Evolutionary conservation across 2,329 filamentous ascomycete genomes (phyloP).

Genomic region (Aspergillus fumigatus): DNA sequence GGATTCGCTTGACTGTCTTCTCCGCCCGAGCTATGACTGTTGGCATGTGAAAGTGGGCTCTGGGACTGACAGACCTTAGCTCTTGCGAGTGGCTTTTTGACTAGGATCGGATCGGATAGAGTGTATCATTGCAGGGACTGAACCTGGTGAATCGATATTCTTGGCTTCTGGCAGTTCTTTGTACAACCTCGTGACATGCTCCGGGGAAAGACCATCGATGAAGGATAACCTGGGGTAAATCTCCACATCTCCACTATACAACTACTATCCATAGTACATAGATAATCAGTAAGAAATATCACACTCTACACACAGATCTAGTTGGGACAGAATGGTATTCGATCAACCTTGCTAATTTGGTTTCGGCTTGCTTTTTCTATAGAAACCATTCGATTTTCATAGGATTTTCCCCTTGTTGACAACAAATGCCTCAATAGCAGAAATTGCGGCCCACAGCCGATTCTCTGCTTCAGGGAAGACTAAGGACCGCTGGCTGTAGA

Average conservation of each 20-base stretch:
- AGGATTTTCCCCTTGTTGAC: slow-evolving; percentile 84
- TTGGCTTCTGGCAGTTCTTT: neutral
- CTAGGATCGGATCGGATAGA: neutral
- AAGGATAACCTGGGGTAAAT: neutral
- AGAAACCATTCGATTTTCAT: slow-evolving; percentile 49
- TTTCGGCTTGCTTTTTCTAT: neutral
- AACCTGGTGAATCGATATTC: neutral
- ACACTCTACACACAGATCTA: neutral
- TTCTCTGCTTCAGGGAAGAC: slow-evolving; percentile 96
- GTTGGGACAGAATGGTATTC: neutral
- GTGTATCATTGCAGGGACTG: neutral
- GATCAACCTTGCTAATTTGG: neutral
- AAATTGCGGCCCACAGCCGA: slow-evolving; percentile 84
- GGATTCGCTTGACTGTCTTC: neutral
- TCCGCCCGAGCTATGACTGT: slow-evolving; percentile 2
- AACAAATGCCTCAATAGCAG: slow-evolving; percentile 81
- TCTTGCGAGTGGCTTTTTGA: neutral
- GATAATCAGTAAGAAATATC: neutral
- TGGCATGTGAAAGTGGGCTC: slow-evolving; percentile 21
- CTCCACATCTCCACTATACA: neutral
- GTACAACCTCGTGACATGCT: neutral
- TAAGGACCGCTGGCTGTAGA: slow-evolving; percentile 78
- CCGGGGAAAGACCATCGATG: neutral
- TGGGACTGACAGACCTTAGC: neutral
- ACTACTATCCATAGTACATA: neutral